Evolutionary conservation across 805 yeast species (phyloP), one percentile per base, ranked within the genome.

Genomic region (Ogataea corticis): DNA sequence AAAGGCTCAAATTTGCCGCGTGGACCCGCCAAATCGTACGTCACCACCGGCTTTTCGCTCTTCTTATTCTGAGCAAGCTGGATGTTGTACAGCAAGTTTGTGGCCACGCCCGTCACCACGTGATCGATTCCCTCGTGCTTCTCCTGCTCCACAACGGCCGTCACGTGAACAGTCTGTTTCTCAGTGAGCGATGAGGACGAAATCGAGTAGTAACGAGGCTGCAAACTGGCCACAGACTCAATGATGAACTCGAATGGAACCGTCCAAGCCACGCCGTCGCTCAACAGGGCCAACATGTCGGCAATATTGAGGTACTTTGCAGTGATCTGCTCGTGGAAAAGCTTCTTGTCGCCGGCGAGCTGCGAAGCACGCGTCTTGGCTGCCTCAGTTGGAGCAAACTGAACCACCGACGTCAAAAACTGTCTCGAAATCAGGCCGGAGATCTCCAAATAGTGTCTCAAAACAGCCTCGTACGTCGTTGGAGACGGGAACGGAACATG

Each of bases 201-300:
- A 55, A 92, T 92, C 17, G 98, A 92, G 69, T 92, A 92, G 71
- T 89, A 92, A 67, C 99, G 91, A 33, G 97, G 96, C 66, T 86
- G 95, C 60, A 94, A 71, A 56, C 82, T 87, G 34, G 90, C 79
- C 51, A 94, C 66, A 25, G 85, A 76, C 71, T 92, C 99, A 56
- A 91, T 72, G 32, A 94, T 67, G 61, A 91, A 87, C 50, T 82
- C 83, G 72, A 92, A 85, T 27, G 98, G 97, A 38, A 92, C 86
- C 13, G 66, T 58, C 98, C 98, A 94, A n/a, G 79, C 66, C 21
- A 50, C 59, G 45, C 87, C 89, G 12, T 71, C 58, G 13, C 96
- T 85, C 36, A 91, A 65, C 17, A 65, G 46, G 39, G 75, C 67
- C 52, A 92, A 73, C 7, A 86, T 82, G 51, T 91, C 94, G 14